Evolutionary conservation across 495 filamentous ascomycete genomes (phyloP), one percentile per base, ranked within the genome.

Genomic region (Penicillium simplicissimum): DNA sequence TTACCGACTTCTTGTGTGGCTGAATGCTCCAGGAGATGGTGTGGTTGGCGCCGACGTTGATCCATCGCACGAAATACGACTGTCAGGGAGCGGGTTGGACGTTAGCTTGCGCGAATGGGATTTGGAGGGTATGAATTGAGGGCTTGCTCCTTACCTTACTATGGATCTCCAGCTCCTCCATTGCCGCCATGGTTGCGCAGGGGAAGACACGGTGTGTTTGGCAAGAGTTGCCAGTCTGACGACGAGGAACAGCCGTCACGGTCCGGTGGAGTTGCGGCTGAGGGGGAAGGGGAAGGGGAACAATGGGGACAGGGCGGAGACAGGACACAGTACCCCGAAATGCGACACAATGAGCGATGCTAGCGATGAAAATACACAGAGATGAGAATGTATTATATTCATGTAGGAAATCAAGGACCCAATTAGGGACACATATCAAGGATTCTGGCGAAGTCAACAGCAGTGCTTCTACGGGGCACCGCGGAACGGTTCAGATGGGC

Each of bases 21-120:
- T 98, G 91, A 25, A 98, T 87, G 70, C 91, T 97, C 95, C 95
- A 98, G 7, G 93, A 96, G 67, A 98, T 95, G 61, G 95, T 96
- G 71, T 96, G 88, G 52, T 86, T 87, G 59, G 88, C 87, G 52
- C 91, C 87, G 58, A 97, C 94, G 67, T 90, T 86, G 63, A 98
- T 90, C 96, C 96, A 98, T 67, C 95, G 92, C 45, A 98, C 90
- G 65, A 98, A 91, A 76, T 98, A 98, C 42, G 92, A 96, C 95
- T 98, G 66, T 10, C 40, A 7, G 21, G 17, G n/a, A 10, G 25
- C 19, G 5, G 55, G 33, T 1, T 35, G 21, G 43, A 21, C 23
- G 3, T 58, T 51, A 58, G 56, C 36, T 36, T 48, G 43, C 45
- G 45, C 21, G 17, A 11, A 45, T 4, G 31, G 36, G n/a, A 47